phyloP scores from a whole-genome alignment of 208 protist species.

The Leishmania lainsoni region DNA sequence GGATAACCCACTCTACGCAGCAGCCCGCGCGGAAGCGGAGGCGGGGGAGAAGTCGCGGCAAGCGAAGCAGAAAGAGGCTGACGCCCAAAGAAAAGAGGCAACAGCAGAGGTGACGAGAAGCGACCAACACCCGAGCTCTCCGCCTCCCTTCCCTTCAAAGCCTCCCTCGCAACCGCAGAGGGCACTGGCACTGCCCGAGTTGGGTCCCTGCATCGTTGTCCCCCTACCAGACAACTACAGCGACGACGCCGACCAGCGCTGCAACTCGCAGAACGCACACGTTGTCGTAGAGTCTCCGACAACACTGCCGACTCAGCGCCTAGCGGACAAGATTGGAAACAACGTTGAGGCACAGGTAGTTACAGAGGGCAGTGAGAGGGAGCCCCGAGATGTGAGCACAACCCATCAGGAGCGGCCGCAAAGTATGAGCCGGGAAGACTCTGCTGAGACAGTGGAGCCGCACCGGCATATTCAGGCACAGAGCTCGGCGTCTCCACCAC shows the following conservation, averaged over 20 bases:
- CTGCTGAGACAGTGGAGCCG: constrained; percentile 19
- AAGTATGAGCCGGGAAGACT: constrained; percentile 3
- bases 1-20: constrained; percentile 19
- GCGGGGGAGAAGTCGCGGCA: neutral
- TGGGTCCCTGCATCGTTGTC: constrained; percentile 13
- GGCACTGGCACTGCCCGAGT: neutral
- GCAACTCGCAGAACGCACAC: constrained; percentile 24
- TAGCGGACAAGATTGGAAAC: neutral
- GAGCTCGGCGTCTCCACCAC: neutral
- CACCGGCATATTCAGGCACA: neutral
- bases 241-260: constrained; percentile 7
- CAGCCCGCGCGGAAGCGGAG: constrained; percentile 4
- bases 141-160: neutral
- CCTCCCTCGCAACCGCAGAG: neutral
- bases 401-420: neutral
- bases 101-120: neutral
- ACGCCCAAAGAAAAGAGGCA: neutral
- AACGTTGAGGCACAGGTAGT: neutral
- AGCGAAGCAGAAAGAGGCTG: neutral
- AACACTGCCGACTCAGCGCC: constrained; percentile 3
- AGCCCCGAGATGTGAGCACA: neutral
- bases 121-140: neutral
- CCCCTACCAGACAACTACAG: constrained; percentile 29
- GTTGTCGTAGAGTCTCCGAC: constrained; percentile 13
- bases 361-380: neutral